Percentiles rank a stretch among this genome's conserved stretches.
Evolutionary conservation across 164 flowering plant genomes (phyloP).

Genomic region (Cinnamomum micranthum): DNA sequence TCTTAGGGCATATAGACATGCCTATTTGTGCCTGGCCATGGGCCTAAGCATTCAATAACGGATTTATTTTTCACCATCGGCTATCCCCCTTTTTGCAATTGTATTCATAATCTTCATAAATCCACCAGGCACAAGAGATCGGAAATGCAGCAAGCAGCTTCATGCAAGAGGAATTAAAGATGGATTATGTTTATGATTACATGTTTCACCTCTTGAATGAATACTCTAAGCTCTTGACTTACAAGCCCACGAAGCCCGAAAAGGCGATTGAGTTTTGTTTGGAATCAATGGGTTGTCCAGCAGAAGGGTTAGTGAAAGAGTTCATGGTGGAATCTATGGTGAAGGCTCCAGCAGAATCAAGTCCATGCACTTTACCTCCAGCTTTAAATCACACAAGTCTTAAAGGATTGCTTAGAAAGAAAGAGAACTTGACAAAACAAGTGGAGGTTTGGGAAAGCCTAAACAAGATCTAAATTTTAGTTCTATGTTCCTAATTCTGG

Average conservation of each 20-base stretch:
- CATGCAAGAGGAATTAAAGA: conserved; percentile 42
- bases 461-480: not conserved
- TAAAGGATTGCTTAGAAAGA: conserved; percentile 16
- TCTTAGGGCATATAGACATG: too few species aligned
- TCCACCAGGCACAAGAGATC: conserved; percentile 42
- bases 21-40: too few species aligned
- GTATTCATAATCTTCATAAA: not conserved
- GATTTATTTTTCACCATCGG: too few species aligned
- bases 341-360: conserved; percentile 29
- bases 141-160: conserved; percentile 45
- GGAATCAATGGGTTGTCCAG: conserved; percentile 46
- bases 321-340: conserved; percentile 50
- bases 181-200: conserved; percentile 61
- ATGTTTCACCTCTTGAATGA: conserved; percentile 57
- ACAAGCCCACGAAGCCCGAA: conserved; percentile 37
- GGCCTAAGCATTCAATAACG: too few species aligned
- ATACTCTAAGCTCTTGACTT: conserved; percentile 50
- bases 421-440: conserved; percentile 22
- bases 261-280: conserved; percentile 35
- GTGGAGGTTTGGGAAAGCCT: conserved; percentile 41
- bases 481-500: too few species aligned
- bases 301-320: conserved; percentile 21
- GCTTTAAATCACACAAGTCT: conserved; percentile 29
- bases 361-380: conserved; percentile 45
- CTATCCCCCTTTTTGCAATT: too few species aligned